Evolutionary conservation across 1,284 basidiomycete species (phyloP).

Genomic region (Neolentinus lepideus): DNA sequence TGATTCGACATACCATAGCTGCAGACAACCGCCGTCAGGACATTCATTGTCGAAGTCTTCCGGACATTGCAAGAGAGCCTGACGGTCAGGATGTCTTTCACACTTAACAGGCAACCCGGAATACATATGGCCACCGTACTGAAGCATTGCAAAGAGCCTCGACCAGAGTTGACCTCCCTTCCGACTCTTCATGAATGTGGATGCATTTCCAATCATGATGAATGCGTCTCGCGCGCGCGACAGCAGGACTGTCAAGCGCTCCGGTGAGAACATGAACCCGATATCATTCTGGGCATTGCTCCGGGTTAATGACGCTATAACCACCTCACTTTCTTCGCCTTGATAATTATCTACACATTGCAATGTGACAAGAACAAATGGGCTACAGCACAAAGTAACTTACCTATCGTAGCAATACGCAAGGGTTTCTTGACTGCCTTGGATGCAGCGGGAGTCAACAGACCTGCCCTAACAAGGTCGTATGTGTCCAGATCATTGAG

Average conservation of each 20-base stretch:
- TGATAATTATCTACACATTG: conserved; percentile 49
- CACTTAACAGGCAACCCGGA: conserved; percentile 52
- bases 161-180: conserved; percentile 47
- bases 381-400: conserved; percentile 6
- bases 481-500: conserved; percentile 54
- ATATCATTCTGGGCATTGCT: conserved; percentile 49
- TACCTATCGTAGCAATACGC: conserved; percentile 57
- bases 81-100: conserved; percentile 41
- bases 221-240: conserved; percentile 55
- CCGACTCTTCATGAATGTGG: conserved; percentile 46
- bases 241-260: conserved; percentile 61
- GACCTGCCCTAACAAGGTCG: conserved; percentile 49
- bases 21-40: conserved; percentile 56
- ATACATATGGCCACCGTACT: conserved; percentile 37
- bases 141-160: conserved; percentile 36
- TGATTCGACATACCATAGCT: conserved; percentile 39
- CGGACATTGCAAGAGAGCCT: conserved; percentile 25
- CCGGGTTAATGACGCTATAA: conserved; percentile 51
- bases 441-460: conserved; percentile 30
- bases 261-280: conserved; percentile 60
- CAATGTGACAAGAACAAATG: conserved; percentile 2
- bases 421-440: conserved; percentile 33
- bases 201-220: conserved; percentile 55
- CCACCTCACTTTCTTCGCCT: conserved; percentile 63
- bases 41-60: conserved; percentile 41